phyloP scores from a whole-genome alignment of 1,139 yeast genomes.

The Meyerozyma elateridarum region DNA sequence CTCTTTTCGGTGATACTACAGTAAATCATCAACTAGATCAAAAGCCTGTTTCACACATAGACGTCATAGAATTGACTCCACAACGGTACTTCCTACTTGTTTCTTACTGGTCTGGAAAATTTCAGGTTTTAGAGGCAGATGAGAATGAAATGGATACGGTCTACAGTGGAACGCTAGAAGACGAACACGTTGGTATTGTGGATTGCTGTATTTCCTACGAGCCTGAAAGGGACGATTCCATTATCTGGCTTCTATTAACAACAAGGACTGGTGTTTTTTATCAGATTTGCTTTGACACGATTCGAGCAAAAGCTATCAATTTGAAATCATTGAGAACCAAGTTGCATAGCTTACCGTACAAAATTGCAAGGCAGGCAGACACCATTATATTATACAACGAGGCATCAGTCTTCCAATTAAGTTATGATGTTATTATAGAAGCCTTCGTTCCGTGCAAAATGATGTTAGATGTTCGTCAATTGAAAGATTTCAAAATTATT shows the following conservation, averaged over 20 bases:
- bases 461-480: too few relatives aligned
- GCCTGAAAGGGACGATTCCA: neutral
- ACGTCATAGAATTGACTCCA: too few relatives aligned
- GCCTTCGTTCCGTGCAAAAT: neutral
- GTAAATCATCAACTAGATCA: too few relatives aligned
- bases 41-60: too few relatives aligned
- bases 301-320: neutral
- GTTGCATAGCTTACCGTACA: neutral
- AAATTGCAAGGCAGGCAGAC: neutral
- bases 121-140: neutral
- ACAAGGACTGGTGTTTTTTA: neutral
- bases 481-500: too few relatives aligned
- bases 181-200: neutral
- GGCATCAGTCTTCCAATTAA: neutral
- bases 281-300: neutral
- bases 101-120: neutral
- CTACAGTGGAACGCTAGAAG: neutral
- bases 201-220: neutral
- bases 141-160: neutral
- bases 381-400: neutral
- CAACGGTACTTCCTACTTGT: neutral
- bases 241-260: neutral
- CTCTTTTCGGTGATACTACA: too few relatives aligned
- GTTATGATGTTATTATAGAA: neutral
- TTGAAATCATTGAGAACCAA: neutral